Evolutionary conservation across 495 filamentous ascomycete species (phyloP).

Genomic region (Penicillium soppii): DNA sequence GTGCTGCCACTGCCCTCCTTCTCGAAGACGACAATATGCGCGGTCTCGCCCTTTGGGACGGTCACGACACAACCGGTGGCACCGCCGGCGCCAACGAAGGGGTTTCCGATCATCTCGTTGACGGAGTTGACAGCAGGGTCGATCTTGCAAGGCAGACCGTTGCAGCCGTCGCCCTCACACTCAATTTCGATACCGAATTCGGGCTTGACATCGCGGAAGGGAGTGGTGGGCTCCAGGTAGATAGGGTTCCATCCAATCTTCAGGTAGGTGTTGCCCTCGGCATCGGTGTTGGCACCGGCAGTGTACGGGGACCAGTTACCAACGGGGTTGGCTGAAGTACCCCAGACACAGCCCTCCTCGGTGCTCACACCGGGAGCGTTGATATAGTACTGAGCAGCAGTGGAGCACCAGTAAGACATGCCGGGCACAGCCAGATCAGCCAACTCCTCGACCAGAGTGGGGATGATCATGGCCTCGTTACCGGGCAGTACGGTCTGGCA

Average conservation of each 20-base stretch:
- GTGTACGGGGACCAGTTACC: slow-evolving; percentile 85
- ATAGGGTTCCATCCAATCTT: slow-evolving; percentile 84
- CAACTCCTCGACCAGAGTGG: slow-evolving; percentile 58
- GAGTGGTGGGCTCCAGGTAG: slow-evolving; percentile 58
- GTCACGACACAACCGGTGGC: slow-evolving; percentile 80
- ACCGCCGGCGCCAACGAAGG: slow-evolving; percentile 61
- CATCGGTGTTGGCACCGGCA: slow-evolving; percentile 70
- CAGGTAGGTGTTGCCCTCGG: slow-evolving; percentile 63
- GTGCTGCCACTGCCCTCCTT: slow-evolving; percentile 26
- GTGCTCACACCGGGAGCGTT: slow-evolving; percentile 67
- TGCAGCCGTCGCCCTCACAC: slow-evolving; percentile 65
- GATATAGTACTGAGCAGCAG: slow-evolving; percentile 81
- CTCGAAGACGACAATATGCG: slow-evolving; percentile 67
- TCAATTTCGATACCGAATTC: slow-evolving; percentile 70
- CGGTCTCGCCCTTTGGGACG: slow-evolving; percentile 63
- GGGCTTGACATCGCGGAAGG: slow-evolving; percentile 58
- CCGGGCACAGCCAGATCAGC: slow-evolving; percentile 69
- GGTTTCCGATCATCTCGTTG: slow-evolving; percentile 56
- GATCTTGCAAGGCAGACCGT: slow-evolving; percentile 73
- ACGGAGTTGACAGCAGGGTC: slow-evolving; percentile 62
- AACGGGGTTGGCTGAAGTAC: slow-evolving; percentile 57
- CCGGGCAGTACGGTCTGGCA: slow-evolving; percentile 84
- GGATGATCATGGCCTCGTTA: slow-evolving; percentile 88
- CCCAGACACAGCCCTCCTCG: slow-evolving; percentile 70
- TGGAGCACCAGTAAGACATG: slow-evolving; percentile 66